A percentile compares a stretch with the other conserved stretches of the same genome.
Conservation (phyloP, 768 basidiomycete species). For the Boletus sensibilis region DNA sequence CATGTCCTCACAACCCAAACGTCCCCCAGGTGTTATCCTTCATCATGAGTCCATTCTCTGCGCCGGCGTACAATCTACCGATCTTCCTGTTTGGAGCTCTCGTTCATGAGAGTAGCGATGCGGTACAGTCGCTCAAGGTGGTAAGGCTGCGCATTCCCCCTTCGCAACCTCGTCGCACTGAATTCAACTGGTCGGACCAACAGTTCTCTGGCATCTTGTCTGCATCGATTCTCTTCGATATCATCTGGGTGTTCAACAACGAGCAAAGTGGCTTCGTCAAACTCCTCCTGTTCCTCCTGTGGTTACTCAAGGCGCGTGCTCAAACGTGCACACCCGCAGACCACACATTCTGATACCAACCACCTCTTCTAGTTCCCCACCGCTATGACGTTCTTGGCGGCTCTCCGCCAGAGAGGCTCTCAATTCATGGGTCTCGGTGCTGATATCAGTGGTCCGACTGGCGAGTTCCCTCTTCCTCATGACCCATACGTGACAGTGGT, state of each 20-base stretch:
- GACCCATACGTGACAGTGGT: not conserved
- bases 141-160: conserved; percentile 35
- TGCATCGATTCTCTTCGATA: conserved; percentile 62
- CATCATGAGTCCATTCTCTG: conserved; percentile 48
- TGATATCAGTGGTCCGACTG: conserved; percentile 56
- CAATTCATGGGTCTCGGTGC: conserved; percentile 52
- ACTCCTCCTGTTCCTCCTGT: conserved; percentile 52
- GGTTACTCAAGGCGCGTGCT: conserved; percentile 54
- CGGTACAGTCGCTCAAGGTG: conserved; percentile 58
- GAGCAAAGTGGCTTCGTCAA: conserved; percentile 55
- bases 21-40: conserved; percentile 58
- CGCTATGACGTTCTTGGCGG: conserved; percentile 47
- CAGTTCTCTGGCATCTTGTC: conserved; percentile 68
- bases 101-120: conserved; percentile 67
- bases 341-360: not conserved
- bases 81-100: conserved; percentile 77
- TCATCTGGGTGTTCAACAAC: conserved; percentile 65
- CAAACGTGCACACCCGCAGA: not conserved
- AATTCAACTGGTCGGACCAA: not conserved
- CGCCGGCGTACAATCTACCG: conserved; percentile 78
- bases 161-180: not conserved
- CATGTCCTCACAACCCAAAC: not conserved
- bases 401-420: conserved; percentile 57
- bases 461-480: conserved; percentile 32
- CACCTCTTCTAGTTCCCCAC: conserved; percentile 52